Evolutionary conservation across 768 basidiomycete species (phyloP), one percentile per base, ranked within the genome.

Genomic region (Leccinum olivaceopallidum): DNA sequence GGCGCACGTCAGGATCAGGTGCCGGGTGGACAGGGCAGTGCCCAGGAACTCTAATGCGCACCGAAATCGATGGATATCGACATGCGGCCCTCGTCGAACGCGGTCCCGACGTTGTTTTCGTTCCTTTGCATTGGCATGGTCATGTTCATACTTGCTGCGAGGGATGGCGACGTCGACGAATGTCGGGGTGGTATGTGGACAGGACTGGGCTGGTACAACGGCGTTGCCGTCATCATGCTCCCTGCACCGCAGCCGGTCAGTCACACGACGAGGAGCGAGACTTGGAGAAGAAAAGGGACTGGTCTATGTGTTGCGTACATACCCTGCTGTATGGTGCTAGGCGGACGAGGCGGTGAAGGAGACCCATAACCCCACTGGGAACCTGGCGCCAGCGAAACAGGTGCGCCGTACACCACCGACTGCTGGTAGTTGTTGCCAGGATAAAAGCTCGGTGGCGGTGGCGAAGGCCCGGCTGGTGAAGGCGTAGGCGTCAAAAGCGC

Each of bases 21-120:
- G 16, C 16, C 4, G 2, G 7, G 2, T 1, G 22, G 26, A 0
- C 9, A 4, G 8, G 36, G 34, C n/a, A 10, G 14, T 42, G 12
- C 4, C 18, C 7, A 10, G 14, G 3, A n/a, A 32, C 20, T n/a
- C 73, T 12, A n/a, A 51, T n/a, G 73, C 81, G 61, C 64, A 89
- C 90, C 90, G 67, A 92, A 92, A 74, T 93, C 91, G 62, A 93
- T 92, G 5, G 90, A 85, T 20, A 93, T 79, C 12, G 89, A 91
- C 77, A 93, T 79, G 70, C 87, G 90, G n/a, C 89, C 88, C 70
- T 92, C 90, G 65, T 90, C 82, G 18, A 71, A 64, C 26, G 52
- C 52, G 22, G 13, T 32, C 6, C 34, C 16, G 7, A 14, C 34
- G 14, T 18, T 24, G 16, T 16, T 62, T 5, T 69, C 65, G 47